phyloP scores from a whole-genome alignment of 2,329 filamentous ascomycete genomes.

The Clarireedia paspali region DNA sequence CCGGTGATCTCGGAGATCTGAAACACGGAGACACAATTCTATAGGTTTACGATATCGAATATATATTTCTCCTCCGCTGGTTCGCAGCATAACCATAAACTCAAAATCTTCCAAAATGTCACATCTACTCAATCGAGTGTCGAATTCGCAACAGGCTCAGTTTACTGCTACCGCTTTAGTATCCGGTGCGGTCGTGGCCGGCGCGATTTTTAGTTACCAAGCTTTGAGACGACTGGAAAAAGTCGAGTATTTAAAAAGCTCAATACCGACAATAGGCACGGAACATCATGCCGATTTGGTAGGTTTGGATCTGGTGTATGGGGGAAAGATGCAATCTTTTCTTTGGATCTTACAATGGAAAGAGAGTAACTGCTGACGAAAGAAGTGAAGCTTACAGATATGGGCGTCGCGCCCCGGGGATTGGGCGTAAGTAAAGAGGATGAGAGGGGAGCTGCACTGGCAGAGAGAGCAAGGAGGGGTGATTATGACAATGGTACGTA shows the following conservation, averaged over 20 bases:
- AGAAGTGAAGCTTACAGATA: conserved; percentile 41
- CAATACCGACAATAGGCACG: conserved; percentile 41
- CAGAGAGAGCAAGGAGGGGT: conserved; percentile 51
- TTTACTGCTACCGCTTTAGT: conserved; percentile 63
- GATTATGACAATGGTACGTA: conserved; percentile 50
- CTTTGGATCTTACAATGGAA: background rate
- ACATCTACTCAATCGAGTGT: conserved; percentile 23
- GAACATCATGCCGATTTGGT: conserved; percentile 33
- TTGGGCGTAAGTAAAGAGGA: conserved; percentile 48
- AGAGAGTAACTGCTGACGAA: conserved; percentile 30
- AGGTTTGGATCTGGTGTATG: conserved; percentile 9
- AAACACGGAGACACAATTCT: too few relatives aligned
- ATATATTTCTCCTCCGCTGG: too few relatives aligned
- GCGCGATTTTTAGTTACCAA: conserved; percentile 56
- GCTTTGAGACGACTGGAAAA: conserved; percentile 47
- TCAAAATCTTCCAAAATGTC: conserved; percentile 17
- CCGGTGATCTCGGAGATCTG: too few relatives aligned
- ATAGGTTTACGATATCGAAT: too few relatives aligned
- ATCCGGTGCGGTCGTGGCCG: conserved; percentile 52
- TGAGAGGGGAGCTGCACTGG: conserved; percentile 49
- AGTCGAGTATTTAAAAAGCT: conserved; percentile 49
- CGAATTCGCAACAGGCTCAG: conserved; percentile 36
- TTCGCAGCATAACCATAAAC: background rate
- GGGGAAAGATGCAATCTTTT: background rate
- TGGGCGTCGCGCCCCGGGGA: conserved; percentile 32